Base-by-base conservation (phyloP, 2,329 filamentous ascomycete genomes). In the Geosmithia putterillii region DNA sequence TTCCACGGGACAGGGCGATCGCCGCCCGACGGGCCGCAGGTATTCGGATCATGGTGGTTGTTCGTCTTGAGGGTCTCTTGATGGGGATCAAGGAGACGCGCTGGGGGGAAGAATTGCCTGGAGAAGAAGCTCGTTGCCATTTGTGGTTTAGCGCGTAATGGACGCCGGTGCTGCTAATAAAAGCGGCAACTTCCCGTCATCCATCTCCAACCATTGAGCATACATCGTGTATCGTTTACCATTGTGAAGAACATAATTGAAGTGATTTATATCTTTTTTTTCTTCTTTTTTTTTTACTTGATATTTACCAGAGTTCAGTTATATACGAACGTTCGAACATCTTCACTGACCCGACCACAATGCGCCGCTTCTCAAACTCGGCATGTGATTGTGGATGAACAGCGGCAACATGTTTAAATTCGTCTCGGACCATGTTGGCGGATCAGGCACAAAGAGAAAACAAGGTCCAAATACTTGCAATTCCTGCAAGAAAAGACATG, bases 11-110 rank as follows among this genome's bases (percentile, higher is more conserved):
- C 12, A 50, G 19, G 4, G 56, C 40, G 19, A 44, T 42, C 32
- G 46, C 42, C 6, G 49, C 49, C 32, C 47, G 41, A 19, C 51
- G 43, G 17, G 51, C 44, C 0, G 51, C 46, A 43, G 54, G 50
- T 39, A 55, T 50, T 43, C 54, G 53, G 38, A 62, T 55, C 60
- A 62, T 63, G 45, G 42, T 44, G 41, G 38, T 39, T 3, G n/a
- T n/a, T n/a, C n/a, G 28, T 12, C 3, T 6, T 32, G 28, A 6
- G 5, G 28, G 28, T 9, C 10, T 25, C 7, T 10, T 25, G 28
- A 9, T 32, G 28, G 28, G 15, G 28, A 32, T 4, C 15, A 6
- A 14, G 10, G 28, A 32, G 28, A 32, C 4, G 18, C 28, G 28
- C 39, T 18, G 22, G 20, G 39, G 32, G 18, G 22, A 35, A 12